Conservation (phyloP, 2,329 filamentous ascomycete species). For the Pyrenophora tritici-repentis region DNA sequence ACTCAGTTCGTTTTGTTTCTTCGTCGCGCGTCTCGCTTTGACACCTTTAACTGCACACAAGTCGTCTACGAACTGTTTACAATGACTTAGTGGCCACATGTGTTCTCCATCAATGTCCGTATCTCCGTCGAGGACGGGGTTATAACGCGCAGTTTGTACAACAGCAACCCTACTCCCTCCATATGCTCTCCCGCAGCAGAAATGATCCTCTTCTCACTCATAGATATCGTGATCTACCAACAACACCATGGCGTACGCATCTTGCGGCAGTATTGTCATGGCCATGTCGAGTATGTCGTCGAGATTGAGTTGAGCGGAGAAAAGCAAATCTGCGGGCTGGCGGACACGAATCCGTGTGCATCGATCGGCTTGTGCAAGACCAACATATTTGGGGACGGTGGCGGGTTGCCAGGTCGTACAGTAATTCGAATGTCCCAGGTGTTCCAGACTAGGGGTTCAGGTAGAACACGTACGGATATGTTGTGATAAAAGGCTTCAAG, state of each 20-base stretch:
- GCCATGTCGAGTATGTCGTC: constrained; percentile 65
- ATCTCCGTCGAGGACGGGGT: constrained; percentile 53
- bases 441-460: constrained; percentile 52
- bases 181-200: constrained; percentile 69
- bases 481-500: constrained; percentile 60
- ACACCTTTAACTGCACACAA: constrained; percentile 43
- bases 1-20: constrained; percentile 14
- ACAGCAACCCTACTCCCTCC: constrained; percentile 66
- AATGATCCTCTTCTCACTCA: constrained; percentile 68
- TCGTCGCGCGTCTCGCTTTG: constrained; percentile 15
- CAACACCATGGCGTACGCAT: constrained; percentile 65
- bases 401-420: constrained; percentile 1
- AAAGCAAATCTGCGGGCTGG: constrained; percentile 53
- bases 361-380: constrained; percentile 49
- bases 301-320: constrained; percentile 61
- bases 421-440: constrained; percentile 49
- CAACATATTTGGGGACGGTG: constrained; percentile 49
- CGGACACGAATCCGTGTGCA: constrained; percentile 60
- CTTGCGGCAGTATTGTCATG: constrained; percentile 57
- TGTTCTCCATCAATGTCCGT: constrained; percentile 58
- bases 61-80: constrained; percentile 55
- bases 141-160: constrained; percentile 66
- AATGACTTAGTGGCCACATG: constrained; percentile 69
- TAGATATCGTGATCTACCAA: constrained; percentile 67
- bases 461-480: constrained; percentile 55